Conservation (phyloP, 805 yeast species). For the Schizosaccharomyces octosporus region DNA sequence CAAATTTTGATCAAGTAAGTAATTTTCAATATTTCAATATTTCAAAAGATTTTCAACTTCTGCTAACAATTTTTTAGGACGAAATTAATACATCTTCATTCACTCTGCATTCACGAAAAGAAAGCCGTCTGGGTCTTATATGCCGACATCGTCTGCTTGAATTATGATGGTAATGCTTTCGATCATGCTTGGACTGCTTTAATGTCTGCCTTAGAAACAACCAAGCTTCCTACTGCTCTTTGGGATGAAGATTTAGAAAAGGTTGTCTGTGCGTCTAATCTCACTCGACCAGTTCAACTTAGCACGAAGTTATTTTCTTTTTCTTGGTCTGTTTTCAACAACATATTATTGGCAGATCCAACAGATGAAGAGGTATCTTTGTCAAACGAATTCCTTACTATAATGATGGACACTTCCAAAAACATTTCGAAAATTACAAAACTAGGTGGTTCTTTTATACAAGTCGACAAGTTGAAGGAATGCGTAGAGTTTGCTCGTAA, state of each 20-base stretch:
- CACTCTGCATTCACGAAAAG: slow-evolving; percentile 1
- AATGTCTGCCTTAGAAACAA: not conserved
- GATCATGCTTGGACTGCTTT: slow-evolving; percentile 1
- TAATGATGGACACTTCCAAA: not conserved
- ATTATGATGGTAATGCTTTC: slow-evolving; percentile 1
- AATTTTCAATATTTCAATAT: not conserved
- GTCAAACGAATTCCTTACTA: not conserved
- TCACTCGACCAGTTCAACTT: not conserved
- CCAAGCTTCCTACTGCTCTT: not conserved
- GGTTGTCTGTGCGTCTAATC: not conserved
- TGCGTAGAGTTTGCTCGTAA: not conserved
- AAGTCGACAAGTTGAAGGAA: not conserved
- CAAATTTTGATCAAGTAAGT: not conserved
- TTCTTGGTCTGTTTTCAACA: not conserved
- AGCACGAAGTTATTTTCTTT: not conserved
- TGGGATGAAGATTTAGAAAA: slow-evolving; percentile 1
- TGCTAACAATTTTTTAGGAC: not conserved
- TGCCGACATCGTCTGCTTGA: slow-evolving; percentile 1
- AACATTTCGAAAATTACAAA: not conserved
- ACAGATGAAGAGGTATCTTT: not conserved
- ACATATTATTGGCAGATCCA: not conserved
- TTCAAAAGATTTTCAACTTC: not conserved
- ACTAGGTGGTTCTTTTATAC: not conserved
- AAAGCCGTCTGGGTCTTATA: slow-evolving; percentile 1
- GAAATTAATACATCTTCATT: not conserved